Evolutionary conservation across 1,139 yeast species (phyloP).

Genomic region (Taphrina populina): DNA sequence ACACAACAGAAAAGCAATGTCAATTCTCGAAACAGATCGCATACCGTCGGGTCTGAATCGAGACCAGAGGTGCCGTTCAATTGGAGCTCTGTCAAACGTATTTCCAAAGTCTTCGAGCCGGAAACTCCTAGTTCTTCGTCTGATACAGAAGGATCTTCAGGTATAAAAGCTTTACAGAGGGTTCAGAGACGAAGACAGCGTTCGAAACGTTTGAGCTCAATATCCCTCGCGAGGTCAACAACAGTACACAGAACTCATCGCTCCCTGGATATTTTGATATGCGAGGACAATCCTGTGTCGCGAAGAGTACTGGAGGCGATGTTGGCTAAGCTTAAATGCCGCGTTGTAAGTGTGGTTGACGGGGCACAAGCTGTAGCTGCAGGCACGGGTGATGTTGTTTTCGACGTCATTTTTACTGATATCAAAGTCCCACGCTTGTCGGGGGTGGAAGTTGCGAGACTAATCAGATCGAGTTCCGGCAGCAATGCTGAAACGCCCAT

Average conservation of each 20-base stretch:
- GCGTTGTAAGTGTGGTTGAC: slow-evolving; percentile 71
- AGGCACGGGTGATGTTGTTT: slow-evolving; percentile 78
- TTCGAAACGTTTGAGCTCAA: slow-evolving; percentile 46
- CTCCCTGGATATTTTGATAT: slow-evolving; percentile 65
- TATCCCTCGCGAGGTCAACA: slow-evolving; percentile 6
- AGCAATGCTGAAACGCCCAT: slow-evolving; percentile 75
- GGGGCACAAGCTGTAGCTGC: slow-evolving; percentile 82
- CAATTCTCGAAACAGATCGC: slow-evolving; percentile 18
- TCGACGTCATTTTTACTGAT: slow-evolving; percentile 80
- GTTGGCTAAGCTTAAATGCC: slow-evolving; percentile 71
- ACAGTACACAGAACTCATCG: slow-evolving; percentile 36
- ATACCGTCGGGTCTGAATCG: slow-evolving; percentile 26
- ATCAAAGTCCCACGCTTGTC: slow-evolving; percentile 62
- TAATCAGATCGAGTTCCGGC: slow-evolving; percentile 74
- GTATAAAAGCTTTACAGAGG: slow-evolving; percentile 54
- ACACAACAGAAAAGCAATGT: slow-evolving; percentile 19
- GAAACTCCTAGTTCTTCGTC: slow-evolving; percentile 62
- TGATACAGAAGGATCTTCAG: slow-evolving; percentile 61
- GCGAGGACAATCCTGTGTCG: slow-evolving; percentile 85
- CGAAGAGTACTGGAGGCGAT: slow-evolving; percentile 66
- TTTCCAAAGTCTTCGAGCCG: slow-evolving; percentile 47
- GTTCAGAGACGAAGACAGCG: slow-evolving; percentile 61
- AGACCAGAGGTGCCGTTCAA: slow-evolving; percentile 31
- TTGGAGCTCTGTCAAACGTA: slow-evolving; percentile 20
- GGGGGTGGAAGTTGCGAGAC: slow-evolving; percentile 72